Conservation (phyloP, 495 filamentous ascomycete species). For the Aeminium ludgeri region DNA sequence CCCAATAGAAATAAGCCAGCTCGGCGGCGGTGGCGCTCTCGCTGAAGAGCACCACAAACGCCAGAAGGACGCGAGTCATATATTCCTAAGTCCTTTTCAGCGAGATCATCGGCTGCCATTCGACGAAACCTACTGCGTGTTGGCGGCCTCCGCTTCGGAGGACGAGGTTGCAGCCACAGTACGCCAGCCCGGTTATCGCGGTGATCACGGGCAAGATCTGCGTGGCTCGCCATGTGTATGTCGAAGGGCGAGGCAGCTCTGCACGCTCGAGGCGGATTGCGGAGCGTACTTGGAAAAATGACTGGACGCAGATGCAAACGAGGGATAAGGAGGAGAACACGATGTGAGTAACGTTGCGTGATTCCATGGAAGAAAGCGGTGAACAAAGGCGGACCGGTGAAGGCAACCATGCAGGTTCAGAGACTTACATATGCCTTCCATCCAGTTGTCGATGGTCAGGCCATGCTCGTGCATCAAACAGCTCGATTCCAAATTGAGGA, state of each 20-base stretch:
- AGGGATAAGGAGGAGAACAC: neutral
- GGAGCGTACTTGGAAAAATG: neutral
- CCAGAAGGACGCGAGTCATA: neutral
- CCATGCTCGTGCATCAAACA: no score
- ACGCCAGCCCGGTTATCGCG: neutral
- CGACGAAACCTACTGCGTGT: neutral
- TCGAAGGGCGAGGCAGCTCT: neutral
- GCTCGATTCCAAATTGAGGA: no score
- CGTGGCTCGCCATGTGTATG: neutral
- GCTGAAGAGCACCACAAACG: neutral
- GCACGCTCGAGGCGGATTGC: neutral
- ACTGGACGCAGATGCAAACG: constrained; percentile 1
- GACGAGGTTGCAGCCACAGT: neutral
- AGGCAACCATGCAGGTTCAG: constrained; percentile 2
- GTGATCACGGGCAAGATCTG: neutral
- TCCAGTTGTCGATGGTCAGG: no score
- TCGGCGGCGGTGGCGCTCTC: neutral
- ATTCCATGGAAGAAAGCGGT: neutral
- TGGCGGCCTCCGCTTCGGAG: neutral
- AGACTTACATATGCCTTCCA: no score
- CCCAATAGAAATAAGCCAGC: neutral
- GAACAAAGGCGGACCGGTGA: neutral
- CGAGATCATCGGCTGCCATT: neutral
- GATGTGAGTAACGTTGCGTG: neutral
- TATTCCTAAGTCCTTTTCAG: neutral